Conservation (phyloP, 2,329 filamentous ascomycete genomes). For the Pestalotiopsis sp. region DNA sequence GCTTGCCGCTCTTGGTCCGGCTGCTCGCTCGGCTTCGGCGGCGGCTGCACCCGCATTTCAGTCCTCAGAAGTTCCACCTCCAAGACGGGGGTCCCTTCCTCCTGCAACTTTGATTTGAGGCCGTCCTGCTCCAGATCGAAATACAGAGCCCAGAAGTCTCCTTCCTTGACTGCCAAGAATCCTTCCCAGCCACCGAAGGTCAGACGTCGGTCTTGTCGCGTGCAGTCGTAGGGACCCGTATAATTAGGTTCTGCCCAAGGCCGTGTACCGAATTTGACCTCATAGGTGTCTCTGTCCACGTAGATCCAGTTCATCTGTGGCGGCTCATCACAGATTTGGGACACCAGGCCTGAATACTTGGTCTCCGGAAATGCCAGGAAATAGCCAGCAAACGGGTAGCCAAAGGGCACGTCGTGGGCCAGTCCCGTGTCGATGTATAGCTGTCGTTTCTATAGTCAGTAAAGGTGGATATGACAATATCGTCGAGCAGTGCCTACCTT, state of each 20-base stretch:
- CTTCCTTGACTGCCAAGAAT: constrained; percentile 49
- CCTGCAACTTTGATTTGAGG: constrained; percentile 42
- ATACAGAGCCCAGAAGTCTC: constrained; percentile 48
- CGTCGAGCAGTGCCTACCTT: constrained; percentile 30
- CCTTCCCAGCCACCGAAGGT: constrained; percentile 52
- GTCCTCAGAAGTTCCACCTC: constrained; percentile 56
- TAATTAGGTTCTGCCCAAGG: constrained; percentile 43
- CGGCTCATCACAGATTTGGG: constrained; percentile 49
- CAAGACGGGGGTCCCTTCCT: constrained; percentile 48
- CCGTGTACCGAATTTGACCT: constrained; percentile 48
- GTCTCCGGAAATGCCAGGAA: constrained; percentile 58
- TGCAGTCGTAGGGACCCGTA: constrained; percentile 52
- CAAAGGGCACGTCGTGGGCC: constrained; percentile 37
- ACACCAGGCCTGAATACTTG: constrained; percentile 46
- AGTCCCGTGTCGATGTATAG: constrained; percentile 51
- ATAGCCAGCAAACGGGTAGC: constrained; percentile 58
- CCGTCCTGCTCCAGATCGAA: constrained; percentile 49
- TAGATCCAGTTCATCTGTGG: constrained; percentile 55
- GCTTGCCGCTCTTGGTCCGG: not conserved
- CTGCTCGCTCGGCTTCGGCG: constrained; percentile 14
- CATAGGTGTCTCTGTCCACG: constrained; percentile 44
- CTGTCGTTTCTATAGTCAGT: constrained; percentile 21
- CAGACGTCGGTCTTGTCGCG: constrained; percentile 50
- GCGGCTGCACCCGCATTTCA: constrained; percentile 42
- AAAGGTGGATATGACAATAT: not conserved